Evolutionary conservation across 352 stramenopile genomes (phyloP).

Genomic region (Phytophthora multivora): DNA sequence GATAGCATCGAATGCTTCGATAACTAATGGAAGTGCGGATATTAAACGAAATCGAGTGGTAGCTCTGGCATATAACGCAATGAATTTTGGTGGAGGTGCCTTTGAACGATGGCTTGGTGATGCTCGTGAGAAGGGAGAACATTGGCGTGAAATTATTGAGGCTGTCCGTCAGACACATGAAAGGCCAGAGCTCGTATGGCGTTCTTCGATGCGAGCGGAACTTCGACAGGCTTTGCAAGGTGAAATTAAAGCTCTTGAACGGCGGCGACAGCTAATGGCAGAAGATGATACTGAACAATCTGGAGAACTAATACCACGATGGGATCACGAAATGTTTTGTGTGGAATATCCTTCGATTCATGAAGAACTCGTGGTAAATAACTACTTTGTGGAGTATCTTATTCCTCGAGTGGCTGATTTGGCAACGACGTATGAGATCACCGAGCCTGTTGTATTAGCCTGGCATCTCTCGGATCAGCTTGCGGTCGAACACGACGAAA

Average conservation of each 20-base stretch:
- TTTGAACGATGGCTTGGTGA: constrained; percentile 74
- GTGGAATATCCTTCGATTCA: constrained; percentile 79
- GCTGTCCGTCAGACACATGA: constrained; percentile 62
- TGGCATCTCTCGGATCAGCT: constrained; percentile 85
- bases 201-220: constrained; percentile 64
- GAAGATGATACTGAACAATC: constrained; percentile 14
- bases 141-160: constrained; percentile 76
- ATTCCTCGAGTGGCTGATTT: constrained; percentile 74
- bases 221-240: constrained; percentile 52
- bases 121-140: constrained; percentile 68
- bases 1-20: constrained; percentile 17
- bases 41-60: constrained; percentile 49
- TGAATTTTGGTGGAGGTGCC: constrained; percentile 41
- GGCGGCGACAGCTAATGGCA: constrained; percentile 10
- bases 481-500: constrained; percentile 60
- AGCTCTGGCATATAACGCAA: constrained; percentile 37
- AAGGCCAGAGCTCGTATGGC: constrained; percentile 76
- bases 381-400: constrained; percentile 80
- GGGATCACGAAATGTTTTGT: constrained; percentile 85
- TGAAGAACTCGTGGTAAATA: constrained; percentile 76
- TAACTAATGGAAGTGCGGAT: constrained; percentile 43
- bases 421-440: constrained; percentile 67
- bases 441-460: constrained; percentile 71
- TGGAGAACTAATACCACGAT: constrained; percentile 43
- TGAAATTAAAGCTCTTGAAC: constrained; percentile 63